Percentiles rank a stretch among this genome's conserved stretches.
These are phyloP conservation scores for Magnolia officinalis DNA, from an alignment of 164 flowering plant genomes.

Conservation along the genomic window DNA sequence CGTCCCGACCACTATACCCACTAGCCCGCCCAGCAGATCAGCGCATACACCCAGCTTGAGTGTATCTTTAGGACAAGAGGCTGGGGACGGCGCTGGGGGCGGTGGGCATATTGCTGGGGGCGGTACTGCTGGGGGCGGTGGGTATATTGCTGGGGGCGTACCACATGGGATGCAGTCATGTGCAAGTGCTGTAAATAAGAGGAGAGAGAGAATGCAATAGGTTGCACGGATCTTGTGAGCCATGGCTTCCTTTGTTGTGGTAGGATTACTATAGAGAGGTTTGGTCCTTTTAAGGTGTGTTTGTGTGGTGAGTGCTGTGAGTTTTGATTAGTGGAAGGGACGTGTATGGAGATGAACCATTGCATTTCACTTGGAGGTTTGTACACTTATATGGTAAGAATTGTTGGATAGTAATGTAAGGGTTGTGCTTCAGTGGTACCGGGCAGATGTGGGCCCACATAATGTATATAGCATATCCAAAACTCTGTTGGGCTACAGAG, in stretches of 20 bases:
- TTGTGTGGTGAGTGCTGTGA: constrained; percentile 1
- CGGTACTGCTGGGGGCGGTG: background rate
- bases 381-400: too few species aligned
- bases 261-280: background rate
- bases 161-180: background rate
- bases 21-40: constrained; percentile 35
- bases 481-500: too few species aligned
- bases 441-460: too few species aligned
- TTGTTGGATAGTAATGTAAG: background rate
- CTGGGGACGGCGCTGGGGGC: background rate
- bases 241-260: background rate
- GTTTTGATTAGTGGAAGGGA: constrained; percentile 5
- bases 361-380: too few species aligned
- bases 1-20: constrained; percentile 18
- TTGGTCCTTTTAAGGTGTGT: background rate
- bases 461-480: too few species aligned
- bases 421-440: too few species aligned
- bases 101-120: constrained; percentile 7
- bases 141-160: constrained; percentile 6
- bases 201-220: background rate
- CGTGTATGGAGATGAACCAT: background rate
- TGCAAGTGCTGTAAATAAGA: background rate
- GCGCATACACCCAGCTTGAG: constrained; percentile 53
- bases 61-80: constrained; percentile 46
- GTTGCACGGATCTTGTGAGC: background rate